Base-by-base conservation (phyloP, 2,329 filamentous ascomycete genomes). In the Aquanectria penicillioides region DNA sequence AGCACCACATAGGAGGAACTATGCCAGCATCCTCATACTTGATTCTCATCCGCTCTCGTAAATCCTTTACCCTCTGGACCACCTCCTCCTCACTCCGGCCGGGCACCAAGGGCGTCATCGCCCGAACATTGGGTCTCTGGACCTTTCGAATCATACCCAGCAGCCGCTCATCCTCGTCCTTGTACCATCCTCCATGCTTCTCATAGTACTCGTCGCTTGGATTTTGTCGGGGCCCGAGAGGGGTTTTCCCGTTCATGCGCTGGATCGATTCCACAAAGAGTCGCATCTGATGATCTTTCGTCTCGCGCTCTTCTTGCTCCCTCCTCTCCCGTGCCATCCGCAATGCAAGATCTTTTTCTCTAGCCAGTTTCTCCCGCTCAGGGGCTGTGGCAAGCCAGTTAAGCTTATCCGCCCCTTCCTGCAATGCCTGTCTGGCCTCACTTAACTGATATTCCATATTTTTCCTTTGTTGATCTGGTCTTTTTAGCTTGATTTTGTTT, bases 1-100 rank as follows among this genome's bases (percentile, higher is more conserved):
- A 65, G 25, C 69, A 72, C 70, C 71, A 73, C 17, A 50, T 31
- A 13, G 71, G 71, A 13, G 71, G 71, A 5, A 17, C 18, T 3
- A 49, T 12, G 4, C 58, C 63, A 33, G 5, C n/a, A 12, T 26
- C 38, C 37, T 66, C 43, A 47, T 66, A 70, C 33, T 67, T 68
- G 28, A 33, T 23, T 22, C 62, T 61, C 46, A 69, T 62, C 15
- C 47, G 46, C n/a, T 34, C 52, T 47, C 51, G 69, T 50, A 73
- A 23, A n/a, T 62, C 48, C 22, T n/a, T 38, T 26, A 64, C 61
- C 6, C 71, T 59, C 29, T 67, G 26, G 17, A 44, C 33, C 2
- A 73, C 41, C 40, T 72, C 67, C 11, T 34, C 15, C 17, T 43
- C 33, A 15, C 44, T 59, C 18, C 71, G 62, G 3, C 31, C 20